Conservation (phyloP, 805 yeast species). For the Ogataea polymorpha region DNA sequence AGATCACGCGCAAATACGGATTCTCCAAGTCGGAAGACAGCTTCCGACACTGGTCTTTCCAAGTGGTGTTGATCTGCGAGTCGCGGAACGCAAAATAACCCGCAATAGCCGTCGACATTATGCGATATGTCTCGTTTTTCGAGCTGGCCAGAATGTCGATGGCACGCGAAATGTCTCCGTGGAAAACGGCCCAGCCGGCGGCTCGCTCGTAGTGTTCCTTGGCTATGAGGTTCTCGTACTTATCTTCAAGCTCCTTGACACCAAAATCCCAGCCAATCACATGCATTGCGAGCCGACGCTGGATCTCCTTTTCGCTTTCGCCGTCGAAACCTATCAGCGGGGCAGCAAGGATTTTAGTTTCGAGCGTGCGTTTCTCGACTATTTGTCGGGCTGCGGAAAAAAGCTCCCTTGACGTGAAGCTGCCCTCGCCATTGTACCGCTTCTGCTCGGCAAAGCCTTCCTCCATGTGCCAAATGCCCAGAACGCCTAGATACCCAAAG, state of each 20-base stretch:
- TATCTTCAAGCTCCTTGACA: constrained; percentile 67
- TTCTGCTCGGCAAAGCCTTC: constrained; percentile 49
- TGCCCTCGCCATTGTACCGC: constrained; percentile 37
- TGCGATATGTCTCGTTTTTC: constrained; percentile 61
- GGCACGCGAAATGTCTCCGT: constrained; percentile 81
- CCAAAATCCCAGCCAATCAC: constrained; percentile 92
- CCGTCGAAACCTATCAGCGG: constrained; percentile 40
- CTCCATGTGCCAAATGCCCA: constrained; percentile 84
- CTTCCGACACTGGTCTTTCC: constrained; percentile 91
- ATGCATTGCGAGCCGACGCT: constrained; percentile 73
- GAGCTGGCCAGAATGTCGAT: constrained; percentile 76
- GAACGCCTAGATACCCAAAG: constrained; percentile 82
- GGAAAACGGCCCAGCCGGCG: constrained; percentile 97
- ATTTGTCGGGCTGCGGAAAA: constrained; percentile 51
- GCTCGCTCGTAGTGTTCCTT: constrained; percentile 77
- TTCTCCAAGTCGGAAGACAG: constrained; percentile 85
- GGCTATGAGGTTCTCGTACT: constrained; percentile 52
- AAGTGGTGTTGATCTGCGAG: constrained; percentile 61
- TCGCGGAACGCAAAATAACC: constrained; percentile 74
- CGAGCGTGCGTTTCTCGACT: constrained; percentile 39
- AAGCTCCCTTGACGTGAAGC: constrained; percentile 40
- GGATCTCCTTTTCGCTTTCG: constrained; percentile 51
- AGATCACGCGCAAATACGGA: constrained; percentile 87
- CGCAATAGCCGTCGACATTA: constrained; percentile 92
- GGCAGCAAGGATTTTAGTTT: constrained; percentile 45